Percentiles rank a stretch among this genome's conserved stretches.
Evolutionary conservation across 2,329 filamentous ascomycete genomes (phyloP).

Genomic region (Nothomitra cinnamomea): DNA sequence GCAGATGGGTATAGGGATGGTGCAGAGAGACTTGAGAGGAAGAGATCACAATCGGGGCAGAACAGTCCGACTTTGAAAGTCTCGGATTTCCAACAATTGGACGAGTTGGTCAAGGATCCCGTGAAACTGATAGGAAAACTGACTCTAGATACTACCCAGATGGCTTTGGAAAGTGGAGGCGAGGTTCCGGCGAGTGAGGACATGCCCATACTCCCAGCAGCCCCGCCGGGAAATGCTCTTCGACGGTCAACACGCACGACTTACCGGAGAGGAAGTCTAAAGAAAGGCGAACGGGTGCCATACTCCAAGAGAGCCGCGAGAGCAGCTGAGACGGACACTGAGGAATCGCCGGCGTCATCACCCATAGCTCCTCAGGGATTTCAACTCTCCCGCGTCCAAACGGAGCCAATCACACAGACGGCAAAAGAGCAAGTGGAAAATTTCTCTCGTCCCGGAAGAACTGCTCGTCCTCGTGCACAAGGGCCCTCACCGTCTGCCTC

Average conservation of each 20-base stretch:
- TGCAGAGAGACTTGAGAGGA: constrained; percentile 59
- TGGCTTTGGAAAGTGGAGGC: constrained; percentile 22
- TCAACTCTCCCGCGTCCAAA: constrained; percentile 45
- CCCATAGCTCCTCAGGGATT: constrained; percentile 25
- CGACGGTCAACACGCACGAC: constrained; percentile 83
- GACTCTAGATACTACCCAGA: constrained; percentile 32
- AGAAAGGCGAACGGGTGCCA: constrained; percentile 56
- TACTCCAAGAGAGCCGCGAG: constrained; percentile 57
- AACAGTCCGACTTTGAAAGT: constrained; percentile 43
- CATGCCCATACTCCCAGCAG: constrained; percentile 68
- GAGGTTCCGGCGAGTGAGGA: constrained; percentile 41
- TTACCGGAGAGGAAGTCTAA: constrained; percentile 75
- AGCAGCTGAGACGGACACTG: constrained; percentile 27
- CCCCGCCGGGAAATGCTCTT: constrained; percentile 56
- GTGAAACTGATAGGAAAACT: constrained; percentile 53
- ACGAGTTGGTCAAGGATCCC: constrained; percentile 69
- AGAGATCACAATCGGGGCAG: constrained; percentile 43
- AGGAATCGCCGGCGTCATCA: constrained; percentile 32
- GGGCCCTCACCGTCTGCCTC: constrained; percentile 15
- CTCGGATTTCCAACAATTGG: constrained; percentile 46
- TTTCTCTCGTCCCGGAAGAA: constrained; percentile 41
- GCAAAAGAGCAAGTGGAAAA: constrained; percentile 25
- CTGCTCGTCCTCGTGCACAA: constrained; percentile 27
- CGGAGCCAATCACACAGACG: constrained; percentile 41
- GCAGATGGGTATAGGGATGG: constrained; percentile 62